These are phyloP conservation scores for Populus euphratica DNA, from an alignment of 345 rosid species.

Conservation along the genomic window DNA sequence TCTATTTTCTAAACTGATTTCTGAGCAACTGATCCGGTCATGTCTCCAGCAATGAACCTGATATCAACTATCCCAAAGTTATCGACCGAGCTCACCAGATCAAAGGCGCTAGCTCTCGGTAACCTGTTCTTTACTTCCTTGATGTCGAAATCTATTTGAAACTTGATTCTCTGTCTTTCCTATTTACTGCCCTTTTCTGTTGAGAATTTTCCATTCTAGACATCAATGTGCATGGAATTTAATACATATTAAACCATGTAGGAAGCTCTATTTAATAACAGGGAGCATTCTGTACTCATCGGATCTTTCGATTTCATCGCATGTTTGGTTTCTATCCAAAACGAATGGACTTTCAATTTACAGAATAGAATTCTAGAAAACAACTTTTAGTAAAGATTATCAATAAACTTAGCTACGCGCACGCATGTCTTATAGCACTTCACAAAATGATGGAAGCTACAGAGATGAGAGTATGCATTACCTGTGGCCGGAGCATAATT, in stretches of 20 bases:
- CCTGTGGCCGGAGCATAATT: not conserved
- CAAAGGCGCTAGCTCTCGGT: constrained; percentile 19
- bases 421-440: too few relatives aligned
- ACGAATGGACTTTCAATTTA: not conserved
- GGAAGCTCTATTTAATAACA: not conserved
- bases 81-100: constrained; percentile 2
- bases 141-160: not conserved
- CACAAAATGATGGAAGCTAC: not conserved
- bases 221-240: not conserved
- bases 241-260: not conserved
- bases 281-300: not conserved
- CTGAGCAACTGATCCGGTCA: not conserved
- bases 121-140: not conserved
- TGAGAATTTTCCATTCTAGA: not conserved
- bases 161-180: not conserved
- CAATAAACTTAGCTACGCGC: not conserved
- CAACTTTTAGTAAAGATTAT: not conserved
- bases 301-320: not conserved
- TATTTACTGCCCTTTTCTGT: not conserved
- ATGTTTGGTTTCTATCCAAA: not conserved
- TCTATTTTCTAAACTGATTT: not conserved
- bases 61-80: constrained; percentile 19
- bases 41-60: constrained; percentile 16
- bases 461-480: not conserved
- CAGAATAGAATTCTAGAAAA: not conserved